A percentile compares a stretch with the other conserved stretches of the same genome.
These are phyloP conservation scores for Ichthyophthirius multifiliis DNA, from an alignment of 169 alveolate species.

Conservation along the genomic window DNA sequence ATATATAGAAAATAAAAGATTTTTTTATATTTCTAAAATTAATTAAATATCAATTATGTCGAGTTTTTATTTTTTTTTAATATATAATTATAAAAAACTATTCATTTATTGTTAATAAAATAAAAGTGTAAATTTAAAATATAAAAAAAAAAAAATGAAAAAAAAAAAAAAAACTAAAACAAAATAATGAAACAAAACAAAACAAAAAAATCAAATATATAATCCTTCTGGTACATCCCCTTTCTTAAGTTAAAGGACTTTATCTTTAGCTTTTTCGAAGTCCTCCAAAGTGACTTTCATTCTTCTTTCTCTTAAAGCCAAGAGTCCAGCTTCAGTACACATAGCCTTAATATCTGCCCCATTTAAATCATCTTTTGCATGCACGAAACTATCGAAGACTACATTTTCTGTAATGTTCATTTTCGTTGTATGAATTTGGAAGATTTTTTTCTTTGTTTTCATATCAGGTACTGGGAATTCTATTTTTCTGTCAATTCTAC, in stretches of 20 bases:
- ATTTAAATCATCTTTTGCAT: constrained; percentile 98
- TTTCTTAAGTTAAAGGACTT: constrained; percentile 97
- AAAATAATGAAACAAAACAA: too few species aligned
- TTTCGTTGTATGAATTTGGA: constrained; percentile 96
- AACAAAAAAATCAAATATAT: constrained; percentile 88
- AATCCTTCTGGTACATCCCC: constrained; percentile 98
- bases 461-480: constrained; percentile 98
- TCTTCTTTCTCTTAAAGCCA: constrained; percentile 99
- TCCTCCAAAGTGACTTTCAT: constrained; percentile 97
- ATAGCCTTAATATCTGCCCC: constrained; percentile 99
- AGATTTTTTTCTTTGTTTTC: constrained; percentile 95
- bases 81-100: too few species aligned
- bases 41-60: too few species aligned
- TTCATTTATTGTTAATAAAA: too few species aligned
- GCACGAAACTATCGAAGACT: constrained; percentile 97
- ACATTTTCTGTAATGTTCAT: constrained; percentile 98
- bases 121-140: too few species aligned
- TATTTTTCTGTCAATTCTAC: constrained; percentile 99
- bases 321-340: constrained; percentile 99
- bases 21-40: too few species aligned
- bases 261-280: constrained; percentile 97
- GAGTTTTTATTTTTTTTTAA: too few species aligned
- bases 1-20: too few species aligned
- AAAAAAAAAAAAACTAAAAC: too few species aligned
- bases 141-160: too few species aligned